These are phyloP conservation scores for Penicillium longicatenatum DNA, from an alignment of 495 filamentous ascomycete species.

Conservation along the genomic window DNA sequence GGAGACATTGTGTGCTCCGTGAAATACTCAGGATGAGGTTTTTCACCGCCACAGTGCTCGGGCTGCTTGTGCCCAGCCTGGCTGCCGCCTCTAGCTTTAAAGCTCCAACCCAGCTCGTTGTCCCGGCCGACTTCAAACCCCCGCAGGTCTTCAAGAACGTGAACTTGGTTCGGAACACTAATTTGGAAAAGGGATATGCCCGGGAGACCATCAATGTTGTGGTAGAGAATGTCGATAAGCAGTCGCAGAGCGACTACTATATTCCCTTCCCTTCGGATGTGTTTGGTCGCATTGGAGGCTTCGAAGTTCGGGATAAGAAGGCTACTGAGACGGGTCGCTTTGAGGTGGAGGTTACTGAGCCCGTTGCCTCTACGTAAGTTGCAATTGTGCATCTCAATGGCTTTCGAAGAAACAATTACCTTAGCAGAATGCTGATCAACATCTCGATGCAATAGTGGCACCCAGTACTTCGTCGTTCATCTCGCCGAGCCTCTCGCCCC, in stretches of 20 bases:
- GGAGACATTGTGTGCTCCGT: slow-evolving; percentile 33
- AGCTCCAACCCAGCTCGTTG: slow-evolving; percentile 44
- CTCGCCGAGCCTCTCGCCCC: slow-evolving; percentile 74
- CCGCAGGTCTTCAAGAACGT: slow-evolving; percentile 87
- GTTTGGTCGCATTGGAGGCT: slow-evolving; percentile 72
- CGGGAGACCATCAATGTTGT: slow-evolving; percentile 91
- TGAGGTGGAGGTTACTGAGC: slow-evolving; percentile 59
- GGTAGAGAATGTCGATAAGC: slow-evolving; percentile 80
- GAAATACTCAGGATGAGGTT: slow-evolving; percentile 45
- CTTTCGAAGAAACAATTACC: slow-evolving; percentile 7
- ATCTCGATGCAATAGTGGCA: slow-evolving; percentile 52
- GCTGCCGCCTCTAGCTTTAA: slow-evolving; percentile 35
- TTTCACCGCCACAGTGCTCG: slow-evolving; percentile 44
- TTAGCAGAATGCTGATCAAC: slow-evolving; percentile 9
- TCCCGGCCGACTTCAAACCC: slow-evolving; percentile 77
- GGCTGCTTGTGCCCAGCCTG: slow-evolving; percentile 41
- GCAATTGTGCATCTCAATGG: slow-evolving; percentile 25
- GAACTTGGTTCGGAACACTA: slow-evolving; percentile 87
- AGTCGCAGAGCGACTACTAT: slow-evolving; percentile 85
- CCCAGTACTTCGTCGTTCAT: slow-evolving; percentile 81
- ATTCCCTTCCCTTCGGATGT: slow-evolving; percentile 76
- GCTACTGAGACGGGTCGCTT: slow-evolving; percentile 66
- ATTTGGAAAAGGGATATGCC: slow-evolving; percentile 87
- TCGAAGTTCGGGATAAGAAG: slow-evolving; percentile 93
- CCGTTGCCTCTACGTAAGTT: slow-evolving; percentile 33